Evolutionary conservation across 768 basidiomycete species (phyloP).

Genomic region (Glaciozyma antarctica): DNA sequence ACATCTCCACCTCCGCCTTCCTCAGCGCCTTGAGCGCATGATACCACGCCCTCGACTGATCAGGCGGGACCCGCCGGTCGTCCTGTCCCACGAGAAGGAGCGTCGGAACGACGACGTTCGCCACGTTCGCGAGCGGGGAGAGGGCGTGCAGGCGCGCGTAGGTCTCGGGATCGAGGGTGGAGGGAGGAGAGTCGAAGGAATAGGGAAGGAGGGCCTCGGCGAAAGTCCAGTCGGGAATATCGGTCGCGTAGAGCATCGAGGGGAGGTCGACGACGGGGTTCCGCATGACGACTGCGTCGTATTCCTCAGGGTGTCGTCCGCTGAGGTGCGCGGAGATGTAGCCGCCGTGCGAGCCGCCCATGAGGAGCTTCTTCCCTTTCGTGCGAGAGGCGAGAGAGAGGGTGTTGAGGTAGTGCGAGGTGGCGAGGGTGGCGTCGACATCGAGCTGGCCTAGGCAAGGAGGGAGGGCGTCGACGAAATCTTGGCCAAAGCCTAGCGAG

Average conservation of each 20-base stretch:
- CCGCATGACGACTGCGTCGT: conserved; percentile 54
- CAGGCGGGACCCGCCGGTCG: conserved; percentile 56
- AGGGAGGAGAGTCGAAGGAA: conserved; percentile 33
- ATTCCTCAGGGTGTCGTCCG: conserved; percentile 54
- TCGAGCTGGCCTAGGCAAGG: conserved; percentile 58
- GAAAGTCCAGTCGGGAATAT: conserved; percentile 61
- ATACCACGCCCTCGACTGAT: conserved; percentile 56
- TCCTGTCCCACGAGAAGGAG: conserved; percentile 53
- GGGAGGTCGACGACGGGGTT: conserved; percentile 62
- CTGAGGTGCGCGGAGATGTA: conserved; percentile 52
- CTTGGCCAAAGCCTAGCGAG: conserved; percentile 57
- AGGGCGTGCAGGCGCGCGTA: conserved; percentile 46
- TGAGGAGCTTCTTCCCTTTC: conserved; percentile 49
- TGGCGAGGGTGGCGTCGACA: conserved; percentile 55
- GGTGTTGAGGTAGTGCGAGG: conserved; percentile 48
- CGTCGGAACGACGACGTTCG: conserved; percentile 49
- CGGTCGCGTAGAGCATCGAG: conserved; percentile 47
- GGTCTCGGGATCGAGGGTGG: conserved; percentile 45
- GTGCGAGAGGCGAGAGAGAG: conserved; percentile 48
- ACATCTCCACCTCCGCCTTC: conserved; percentile 48
- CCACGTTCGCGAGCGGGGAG: conserved; percentile 53
- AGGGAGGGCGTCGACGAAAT: conserved; percentile 48
- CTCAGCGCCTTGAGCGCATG: conserved; percentile 51
- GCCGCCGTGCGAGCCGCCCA: conserved; percentile 64
- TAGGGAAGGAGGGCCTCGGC: conserved; percentile 44